Evolutionary conservation across 2,329 filamentous ascomycete species (phyloP).

Genomic region (Ceratocystis variospora): DNA sequence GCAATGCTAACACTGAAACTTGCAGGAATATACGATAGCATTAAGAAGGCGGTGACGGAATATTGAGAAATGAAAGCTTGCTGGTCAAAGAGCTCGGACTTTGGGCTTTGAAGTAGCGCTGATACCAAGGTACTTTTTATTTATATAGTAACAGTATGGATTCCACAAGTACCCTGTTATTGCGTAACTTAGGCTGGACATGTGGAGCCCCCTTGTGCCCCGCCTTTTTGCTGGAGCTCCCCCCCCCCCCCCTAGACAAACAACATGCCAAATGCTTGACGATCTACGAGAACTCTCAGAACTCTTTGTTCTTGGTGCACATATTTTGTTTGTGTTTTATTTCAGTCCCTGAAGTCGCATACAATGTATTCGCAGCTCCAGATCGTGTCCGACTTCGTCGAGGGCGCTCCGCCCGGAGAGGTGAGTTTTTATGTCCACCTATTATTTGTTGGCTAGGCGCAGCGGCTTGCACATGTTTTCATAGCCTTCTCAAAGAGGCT

Average conservation of each 20-base stretch:
- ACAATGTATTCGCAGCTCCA: slow-evolving; percentile 15
- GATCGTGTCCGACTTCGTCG: slow-evolving; percentile 18
- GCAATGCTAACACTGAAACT: slow-evolving; percentile 5
- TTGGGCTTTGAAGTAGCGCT: not conserved
- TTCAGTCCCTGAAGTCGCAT: not conserved
- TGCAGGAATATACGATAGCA: slow-evolving; percentile 28
- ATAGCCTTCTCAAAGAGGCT: slow-evolving; percentile 11
- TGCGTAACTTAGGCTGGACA: not conserved
- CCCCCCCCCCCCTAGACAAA: not conserved
- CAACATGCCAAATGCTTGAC: too few species aligned
- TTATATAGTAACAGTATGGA: not conserved
- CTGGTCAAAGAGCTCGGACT: not conserved
- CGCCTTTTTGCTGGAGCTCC: not conserved
- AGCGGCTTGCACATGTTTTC: not conserved
- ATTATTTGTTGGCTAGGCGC: not conserved
- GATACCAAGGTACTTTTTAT: not conserved
- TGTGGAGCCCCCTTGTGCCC: not conserved
- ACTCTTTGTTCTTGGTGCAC: not conserved
- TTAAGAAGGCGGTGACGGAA: slow-evolving; percentile 53
- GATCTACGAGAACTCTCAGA: not conserved
- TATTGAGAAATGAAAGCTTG: slow-evolving; percentile 26
- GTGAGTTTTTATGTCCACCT: slow-evolving; percentile 8
- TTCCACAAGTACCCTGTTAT: not conserved
- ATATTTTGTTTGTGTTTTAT: not conserved
- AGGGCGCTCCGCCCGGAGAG: slow-evolving; percentile 18